Conservation (phyloP, 2,329 filamentous ascomycete species). For the Pyrenophora tritici-repentis region DNA sequence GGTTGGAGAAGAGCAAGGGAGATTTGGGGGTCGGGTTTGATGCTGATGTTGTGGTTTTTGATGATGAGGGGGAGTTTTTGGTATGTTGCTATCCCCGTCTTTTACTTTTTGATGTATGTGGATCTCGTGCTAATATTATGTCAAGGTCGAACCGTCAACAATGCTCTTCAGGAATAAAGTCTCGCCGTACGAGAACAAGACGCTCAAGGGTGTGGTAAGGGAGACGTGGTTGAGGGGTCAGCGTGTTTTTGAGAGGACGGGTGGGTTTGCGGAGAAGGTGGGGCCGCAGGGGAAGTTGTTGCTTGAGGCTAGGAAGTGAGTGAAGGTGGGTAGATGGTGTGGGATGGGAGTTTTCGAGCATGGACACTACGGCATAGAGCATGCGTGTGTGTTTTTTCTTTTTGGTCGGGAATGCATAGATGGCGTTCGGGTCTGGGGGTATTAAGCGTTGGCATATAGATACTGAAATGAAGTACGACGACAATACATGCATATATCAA, state of each 20-base stretch:
- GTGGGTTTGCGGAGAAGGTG: constrained; percentile 64
- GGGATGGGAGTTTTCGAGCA: not conserved
- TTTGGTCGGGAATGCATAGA: constrained; percentile 4
- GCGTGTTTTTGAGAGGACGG: constrained; percentile 74
- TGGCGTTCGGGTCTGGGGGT: not conserved
- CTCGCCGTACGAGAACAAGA: constrained; percentile 84
- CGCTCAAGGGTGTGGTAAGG: constrained; percentile 74
- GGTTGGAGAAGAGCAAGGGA: constrained; percentile 81
- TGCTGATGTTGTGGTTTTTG: constrained; percentile 90
- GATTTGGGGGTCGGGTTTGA: constrained; percentile 80
- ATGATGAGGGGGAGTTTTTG: constrained; percentile 78
- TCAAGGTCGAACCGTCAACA: constrained; percentile 61
- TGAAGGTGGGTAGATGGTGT: not conserved
- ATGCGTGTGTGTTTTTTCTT: not conserved
- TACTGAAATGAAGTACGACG: too few relatives aligned
- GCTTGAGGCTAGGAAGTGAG: constrained; percentile 53
- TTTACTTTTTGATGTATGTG: not conserved
- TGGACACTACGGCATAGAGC: not conserved
- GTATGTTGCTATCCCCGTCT: constrained; percentile 52
- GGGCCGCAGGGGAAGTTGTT: constrained; percentile 57
- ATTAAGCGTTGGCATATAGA: not conserved
- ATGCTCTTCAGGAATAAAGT: constrained; percentile 97
- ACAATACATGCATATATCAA: too few relatives aligned
- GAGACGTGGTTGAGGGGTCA: constrained; percentile 85
- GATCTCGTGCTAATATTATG: not conserved